These are phyloP conservation scores for Excoecaria cochinchinensis DNA, from an alignment of 345 rosid species.

Conservation along the genomic window DNA sequence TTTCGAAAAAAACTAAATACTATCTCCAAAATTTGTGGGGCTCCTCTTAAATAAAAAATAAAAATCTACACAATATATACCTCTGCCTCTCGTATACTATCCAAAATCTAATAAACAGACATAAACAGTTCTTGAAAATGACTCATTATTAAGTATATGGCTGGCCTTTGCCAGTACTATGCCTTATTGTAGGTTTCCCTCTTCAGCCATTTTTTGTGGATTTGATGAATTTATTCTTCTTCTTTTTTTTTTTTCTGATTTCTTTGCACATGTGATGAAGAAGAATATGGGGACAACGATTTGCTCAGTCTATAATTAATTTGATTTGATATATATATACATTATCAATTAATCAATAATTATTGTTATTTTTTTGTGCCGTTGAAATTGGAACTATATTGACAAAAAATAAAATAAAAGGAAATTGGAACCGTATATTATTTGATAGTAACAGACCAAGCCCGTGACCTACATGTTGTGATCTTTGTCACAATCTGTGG, in stretches of 20 bases:
- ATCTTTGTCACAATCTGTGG: conserved; percentile 19
- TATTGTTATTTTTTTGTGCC: background rate
- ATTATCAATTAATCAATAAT: background rate
- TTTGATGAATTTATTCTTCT: conserved; percentile 14
- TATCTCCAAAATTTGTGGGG: conserved; percentile 4
- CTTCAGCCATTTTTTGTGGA: background rate
- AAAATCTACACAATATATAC: background rate
- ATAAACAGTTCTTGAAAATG: conserved; percentile 7
- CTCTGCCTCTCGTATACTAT: conserved; percentile 23
- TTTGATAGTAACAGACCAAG: conserved; percentile 8
- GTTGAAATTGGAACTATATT: background rate
- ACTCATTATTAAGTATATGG: background rate
- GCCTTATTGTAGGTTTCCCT: too few relatives aligned
- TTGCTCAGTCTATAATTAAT: background rate
- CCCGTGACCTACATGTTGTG: conserved; percentile 37
- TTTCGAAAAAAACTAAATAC: background rate
- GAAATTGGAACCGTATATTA: background rate
- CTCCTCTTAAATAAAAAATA: background rate
- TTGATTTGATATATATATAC: conserved; percentile 11
- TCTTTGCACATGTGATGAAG: conserved; percentile 5
- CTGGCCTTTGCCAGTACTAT: background rate
- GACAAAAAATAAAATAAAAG: too few relatives aligned
- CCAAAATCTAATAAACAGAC: conserved; percentile 25
- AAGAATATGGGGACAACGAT: background rate
- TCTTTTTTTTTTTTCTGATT: background rate